Percentiles rank a stretch among this genome's conserved stretches.
phyloP scores from a whole-genome alignment of 169 alveolate genomes.

The Amoebophrya sp. region DNA sequence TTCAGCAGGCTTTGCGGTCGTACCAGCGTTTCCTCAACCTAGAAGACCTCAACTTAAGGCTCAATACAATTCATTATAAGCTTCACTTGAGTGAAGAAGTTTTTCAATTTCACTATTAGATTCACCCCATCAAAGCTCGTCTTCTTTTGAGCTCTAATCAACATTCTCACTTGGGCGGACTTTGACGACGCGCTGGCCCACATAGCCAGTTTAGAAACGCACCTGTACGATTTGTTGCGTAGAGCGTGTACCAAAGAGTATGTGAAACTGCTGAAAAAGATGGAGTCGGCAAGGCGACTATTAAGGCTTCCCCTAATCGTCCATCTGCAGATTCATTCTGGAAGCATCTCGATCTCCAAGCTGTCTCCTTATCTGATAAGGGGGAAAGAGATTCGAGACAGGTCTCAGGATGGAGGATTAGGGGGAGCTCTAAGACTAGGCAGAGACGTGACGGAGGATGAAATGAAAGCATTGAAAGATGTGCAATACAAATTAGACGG shows the following conservation, averaged over 20 bases:
- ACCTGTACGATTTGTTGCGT: neutral
- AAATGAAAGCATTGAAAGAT: neutral
- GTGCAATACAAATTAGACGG: neutral
- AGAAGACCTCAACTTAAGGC: neutral
- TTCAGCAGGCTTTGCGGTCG: neutral
- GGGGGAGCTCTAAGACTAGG: no score
- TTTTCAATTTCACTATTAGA: no score
- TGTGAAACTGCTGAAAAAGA: neutral
- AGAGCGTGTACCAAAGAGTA: neutral
- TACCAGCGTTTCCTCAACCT: neutral
- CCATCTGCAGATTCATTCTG: no score
- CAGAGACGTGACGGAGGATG: neutral
- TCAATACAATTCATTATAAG: no score
- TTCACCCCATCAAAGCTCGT: no score
- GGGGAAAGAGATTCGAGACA: no score
- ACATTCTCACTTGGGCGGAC: neutral
- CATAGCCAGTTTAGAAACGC: neutral
- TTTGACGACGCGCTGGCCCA: neutral
- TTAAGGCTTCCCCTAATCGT: no score
- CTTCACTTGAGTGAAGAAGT: no score
- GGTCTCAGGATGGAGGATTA: no score
- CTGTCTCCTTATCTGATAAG: no score
- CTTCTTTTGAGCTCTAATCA: no score
- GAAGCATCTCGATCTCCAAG: no score
- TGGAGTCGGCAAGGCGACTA: neutral